Conservation (phyloP, 352 stramenopile species). For the Globisporangium spinosum region DNA sequence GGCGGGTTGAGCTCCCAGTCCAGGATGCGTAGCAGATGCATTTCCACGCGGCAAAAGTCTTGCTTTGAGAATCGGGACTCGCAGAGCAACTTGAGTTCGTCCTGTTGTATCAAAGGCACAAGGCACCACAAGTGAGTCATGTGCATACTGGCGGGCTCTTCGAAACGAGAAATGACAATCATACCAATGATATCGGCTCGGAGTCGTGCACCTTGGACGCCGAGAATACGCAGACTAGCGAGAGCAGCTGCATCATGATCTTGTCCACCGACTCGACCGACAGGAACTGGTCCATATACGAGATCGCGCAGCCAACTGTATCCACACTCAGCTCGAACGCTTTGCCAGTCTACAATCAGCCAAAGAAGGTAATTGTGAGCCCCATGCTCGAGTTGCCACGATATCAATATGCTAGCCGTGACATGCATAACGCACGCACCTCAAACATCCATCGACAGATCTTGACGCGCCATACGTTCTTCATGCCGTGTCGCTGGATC, state of each 20-base stretch:
- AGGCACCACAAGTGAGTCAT: neutral
- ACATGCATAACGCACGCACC: conserved; percentile 8
- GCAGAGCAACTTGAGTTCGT: conserved; percentile 74
- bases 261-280: conserved; percentile 68
- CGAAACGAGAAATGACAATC: neutral
- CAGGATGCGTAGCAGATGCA: conserved; percentile 48
- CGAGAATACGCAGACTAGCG: conserved; percentile 71
- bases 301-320: conserved; percentile 50
- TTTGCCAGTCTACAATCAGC: conserved; percentile 40
- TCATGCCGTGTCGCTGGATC: conserved; percentile 63
- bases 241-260: conserved; percentile 62
- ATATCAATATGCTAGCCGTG: neutral
- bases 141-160: neutral
- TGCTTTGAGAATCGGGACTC: conserved; percentile 63
- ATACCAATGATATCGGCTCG: conserved; percentile 51
- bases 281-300: conserved; percentile 75
- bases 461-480: conserved; percentile 53
- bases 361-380: neutral
- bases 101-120: conserved; percentile 6
- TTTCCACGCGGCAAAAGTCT: conserved; percentile 59
- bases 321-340: conserved; percentile 72
- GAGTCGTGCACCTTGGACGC: conserved; percentile 75
- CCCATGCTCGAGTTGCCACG: neutral
- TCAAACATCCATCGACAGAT: conserved; percentile 82
- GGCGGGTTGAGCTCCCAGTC: conserved; percentile 66